phyloP scores from a whole-genome alignment of 2,329 filamentous ascomycete species.

The Aspergillus cejpii region DNA sequence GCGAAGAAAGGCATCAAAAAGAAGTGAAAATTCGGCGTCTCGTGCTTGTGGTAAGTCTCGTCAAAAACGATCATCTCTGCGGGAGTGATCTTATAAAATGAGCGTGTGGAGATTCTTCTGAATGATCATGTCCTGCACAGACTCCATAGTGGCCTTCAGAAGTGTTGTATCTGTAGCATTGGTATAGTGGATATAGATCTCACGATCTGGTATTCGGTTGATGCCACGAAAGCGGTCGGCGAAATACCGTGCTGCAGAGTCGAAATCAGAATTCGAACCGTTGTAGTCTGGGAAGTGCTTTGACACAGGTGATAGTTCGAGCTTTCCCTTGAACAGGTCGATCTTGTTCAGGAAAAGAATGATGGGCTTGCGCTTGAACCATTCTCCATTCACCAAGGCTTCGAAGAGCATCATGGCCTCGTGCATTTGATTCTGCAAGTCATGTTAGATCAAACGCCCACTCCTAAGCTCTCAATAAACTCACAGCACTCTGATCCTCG shows the following conservation, averaged over 20 bases:
- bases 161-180: conserved; percentile 63
- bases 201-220: conserved; percentile 56
- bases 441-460: conserved; percentile 12
- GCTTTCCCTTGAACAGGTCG: conserved; percentile 74
- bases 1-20: conserved; percentile 16
- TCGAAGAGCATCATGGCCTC: conserved; percentile 83
- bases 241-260: conserved; percentile 72
- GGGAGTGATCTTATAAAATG: conserved; percentile 50
- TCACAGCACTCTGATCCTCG: conserved; percentile 90
- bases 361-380: conserved; percentile 74
- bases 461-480: conserved; percentile 31
- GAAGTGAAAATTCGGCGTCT: conserved; percentile 14
- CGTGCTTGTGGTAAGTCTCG: conserved; percentile 15
- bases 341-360: conserved; percentile 87
- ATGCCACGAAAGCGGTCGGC: conserved; percentile 72
- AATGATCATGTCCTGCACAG: conserved; percentile 82
- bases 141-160: conserved; percentile 78
- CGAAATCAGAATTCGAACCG: conserved; percentile 63
- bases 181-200: conserved; percentile 55
- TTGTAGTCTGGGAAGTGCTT: conserved; percentile 74
- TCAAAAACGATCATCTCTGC: conserved; percentile 10
- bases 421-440: conserved; percentile 75
- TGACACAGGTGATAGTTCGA: conserved; percentile 62
- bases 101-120: conserved; percentile 75
- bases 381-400: conserved; percentile 77